Evolutionary conservation across 1,284 basidiomycete genomes (phyloP), one percentile per base, ranked within the genome.

Genomic region (Coniophora puteana): DNA sequence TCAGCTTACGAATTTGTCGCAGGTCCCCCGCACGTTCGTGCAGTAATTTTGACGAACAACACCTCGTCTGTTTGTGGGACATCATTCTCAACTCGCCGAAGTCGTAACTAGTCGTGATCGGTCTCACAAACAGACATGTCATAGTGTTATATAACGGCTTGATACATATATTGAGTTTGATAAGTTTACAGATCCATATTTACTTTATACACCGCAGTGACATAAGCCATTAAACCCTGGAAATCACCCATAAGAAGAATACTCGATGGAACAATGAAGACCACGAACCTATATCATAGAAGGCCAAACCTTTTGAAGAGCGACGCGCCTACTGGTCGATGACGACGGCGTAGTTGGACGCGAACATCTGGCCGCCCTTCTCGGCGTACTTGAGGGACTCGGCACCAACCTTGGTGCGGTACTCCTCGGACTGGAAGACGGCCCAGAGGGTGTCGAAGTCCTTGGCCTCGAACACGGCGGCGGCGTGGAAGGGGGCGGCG

Each of bases 351-450:
- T 43, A 47, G 25, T 41, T 47, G 16, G 45, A 27, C 6, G 45
- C 41, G 22, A 47, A 47, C 38, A 43, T 41, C 6, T 43, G 45
- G 13, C 45, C 41, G 14, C 41, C 41, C 12, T 30, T 29, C 30
- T 47, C 41, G 26, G 43, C 40, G 38, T 28, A 47, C 35, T 47
- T 43, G 8, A 44, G 5, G 2, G 41, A 36, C 34, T 37, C 21
- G 7, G 14, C 35, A 12, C 38, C 45, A 13, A 46, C 38, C n/a
- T 22, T 32, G n/a, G 16, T 20, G 38, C 37, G 40, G 22, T 45
- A 48, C 12, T 53, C 50, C 14, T 46, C 43, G 40, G 41, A 42
- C n/a, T 34, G 35, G 31, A 51, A 51, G 26, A 51, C 37, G 24
- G 42, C 46, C 35, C 36, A 41, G 17, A 53, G 37, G 27, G 41